Conservation (phyloP, 257 asterid genomes). For the Nicotiana otophora region DNA sequence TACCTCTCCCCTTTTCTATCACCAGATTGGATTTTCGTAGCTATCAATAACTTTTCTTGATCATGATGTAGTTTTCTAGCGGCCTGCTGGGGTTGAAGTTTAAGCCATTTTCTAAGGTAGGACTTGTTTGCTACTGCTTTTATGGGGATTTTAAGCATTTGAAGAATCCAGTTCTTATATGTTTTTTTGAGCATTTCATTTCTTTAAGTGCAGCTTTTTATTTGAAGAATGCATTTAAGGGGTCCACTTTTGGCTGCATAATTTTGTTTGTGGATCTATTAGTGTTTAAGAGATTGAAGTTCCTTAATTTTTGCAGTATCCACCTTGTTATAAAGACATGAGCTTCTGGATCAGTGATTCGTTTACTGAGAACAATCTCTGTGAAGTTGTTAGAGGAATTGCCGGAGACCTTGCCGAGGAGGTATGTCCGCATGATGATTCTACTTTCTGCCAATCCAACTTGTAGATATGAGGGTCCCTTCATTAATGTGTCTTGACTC, state of each 20-base stretch:
- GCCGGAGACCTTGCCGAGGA: constrained; percentile 92
- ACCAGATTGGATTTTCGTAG: neutral
- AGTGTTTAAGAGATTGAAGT: constrained; percentile 3
- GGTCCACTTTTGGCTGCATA: neutral
- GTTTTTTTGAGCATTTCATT: neutral
- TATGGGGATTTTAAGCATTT: neutral
- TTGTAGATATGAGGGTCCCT: neutral
- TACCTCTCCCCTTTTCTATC: neutral
- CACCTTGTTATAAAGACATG: constrained; percentile 91
- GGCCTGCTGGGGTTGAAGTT: constrained; percentile 85
- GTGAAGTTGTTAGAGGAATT: constrained; percentile 82
- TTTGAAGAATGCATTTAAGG: neutral
- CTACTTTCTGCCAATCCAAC: neutral
- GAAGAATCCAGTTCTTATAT: neutral
- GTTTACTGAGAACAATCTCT: constrained; percentile 80
- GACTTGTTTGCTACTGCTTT: neutral
- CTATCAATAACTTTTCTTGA: constrained; percentile 6
- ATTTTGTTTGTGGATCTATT: neutral
- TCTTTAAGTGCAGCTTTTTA: neutral
- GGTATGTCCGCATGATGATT: constrained; percentile 36
- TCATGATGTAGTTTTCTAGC: constrained; percentile 51
- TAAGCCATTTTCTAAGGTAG: constrained; percentile 86
- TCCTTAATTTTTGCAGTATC: constrained; percentile 49
- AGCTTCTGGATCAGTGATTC: constrained; percentile 88
- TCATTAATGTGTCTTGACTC: neutral